Percentiles rank a stretch among this genome's conserved stretches.
phyloP scores from a whole-genome alignment of 805 yeast genomes.

The Wickerhamomyces xylosicus region DNA sequence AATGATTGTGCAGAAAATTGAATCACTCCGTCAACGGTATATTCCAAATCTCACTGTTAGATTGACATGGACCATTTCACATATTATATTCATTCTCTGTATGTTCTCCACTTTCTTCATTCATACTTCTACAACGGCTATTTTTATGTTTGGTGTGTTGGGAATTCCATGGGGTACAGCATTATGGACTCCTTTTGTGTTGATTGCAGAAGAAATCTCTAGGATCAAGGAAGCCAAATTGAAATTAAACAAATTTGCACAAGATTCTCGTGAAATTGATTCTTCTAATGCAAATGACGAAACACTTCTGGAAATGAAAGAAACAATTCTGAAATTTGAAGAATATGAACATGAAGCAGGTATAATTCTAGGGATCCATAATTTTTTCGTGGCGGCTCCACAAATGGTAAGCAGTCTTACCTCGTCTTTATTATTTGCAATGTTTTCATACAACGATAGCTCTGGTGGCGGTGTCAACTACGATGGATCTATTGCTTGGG shows the following conservation, averaged over 20 bases:
- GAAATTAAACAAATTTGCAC: conserved; percentile 9
- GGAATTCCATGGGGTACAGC: conserved; percentile 62
- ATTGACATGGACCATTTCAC: conserved; percentile 41
- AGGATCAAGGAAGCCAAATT: conserved; percentile 39
- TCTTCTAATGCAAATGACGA: background rate
- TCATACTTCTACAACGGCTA: conserved; percentile 29
- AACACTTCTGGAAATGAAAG: conserved; percentile 5
- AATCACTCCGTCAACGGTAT: conserved; percentile 6
- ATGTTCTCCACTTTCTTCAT: conserved; percentile 38
- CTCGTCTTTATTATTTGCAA: conserved; percentile 34
- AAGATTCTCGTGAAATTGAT: background rate
- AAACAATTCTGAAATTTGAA: conserved; percentile 22
- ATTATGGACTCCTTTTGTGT: conserved; percentile 56
- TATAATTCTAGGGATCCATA: conserved; percentile 44
- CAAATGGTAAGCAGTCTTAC: conserved; percentile 42
- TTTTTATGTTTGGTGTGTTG: conserved; percentile 36
- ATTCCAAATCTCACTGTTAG: conserved; percentile 23
- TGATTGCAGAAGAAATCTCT: conserved; percentile 47
- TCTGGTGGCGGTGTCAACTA: conserved; percentile 16
- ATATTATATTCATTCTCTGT: conserved; percentile 36
- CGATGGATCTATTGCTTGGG: conserved; percentile 37
- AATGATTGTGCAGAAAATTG: conserved; percentile 5
- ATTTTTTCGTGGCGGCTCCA: conserved; percentile 47
- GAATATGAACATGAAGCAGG: conserved; percentile 45
- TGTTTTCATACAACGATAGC: conserved; percentile 19